Base-by-base conservation (phyloP, 768 basidiomycete genomes). In the Pholiota molesta region DNA sequence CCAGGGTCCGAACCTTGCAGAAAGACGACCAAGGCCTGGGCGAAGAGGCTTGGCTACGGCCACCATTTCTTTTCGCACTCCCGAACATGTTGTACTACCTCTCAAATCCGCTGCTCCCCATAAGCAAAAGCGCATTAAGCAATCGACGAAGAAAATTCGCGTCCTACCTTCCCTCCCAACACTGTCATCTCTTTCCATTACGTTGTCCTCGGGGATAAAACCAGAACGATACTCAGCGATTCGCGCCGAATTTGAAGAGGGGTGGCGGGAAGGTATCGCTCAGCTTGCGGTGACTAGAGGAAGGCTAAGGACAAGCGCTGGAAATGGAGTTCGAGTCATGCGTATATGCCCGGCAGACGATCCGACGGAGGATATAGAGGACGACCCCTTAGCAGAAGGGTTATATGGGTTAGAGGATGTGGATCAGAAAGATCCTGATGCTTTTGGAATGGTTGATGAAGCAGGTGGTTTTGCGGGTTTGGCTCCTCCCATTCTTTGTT, bases 1-100 rank as follows among this genome's bases (percentile, higher is more conserved):
- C 7, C 63, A 65, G 29, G 47, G 19, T 21, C n/a, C 49, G 10
- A 10, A 21, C 45, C 21, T 1, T 31, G 45, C 53, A 11, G 58
- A 23, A n/a, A 61, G 62, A 71, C 62, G 73, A 69, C 33, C 52
- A 68, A 64, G 76, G 74, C 76, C 72, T 29, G 89, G 89, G 17
- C 78, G 90, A 39, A 80, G 78, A 45, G 89, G 89, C 9, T 62
- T 92, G n/a, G 86, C 89, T 3, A 83, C 83, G 1, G 82, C 91
- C 5, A 84, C 86, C 3, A 81, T 92, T 65, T 88, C 88, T 5
- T 64, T 92, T 52, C 78, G 83, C n/a, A 71, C 66, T 35, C 63
- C 68, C 5, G 71, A 54, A 1, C 45, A 53, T 35, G 52, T 55
- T 53, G 35, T 39, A 56, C 45, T 53, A 51, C 11, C 44, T 47